Evolutionary conservation across 2,329 filamentous ascomycete genomes (phyloP), one percentile per base, ranked within the genome.

Genomic region (Zymoseptoria ardabiliae): DNA sequence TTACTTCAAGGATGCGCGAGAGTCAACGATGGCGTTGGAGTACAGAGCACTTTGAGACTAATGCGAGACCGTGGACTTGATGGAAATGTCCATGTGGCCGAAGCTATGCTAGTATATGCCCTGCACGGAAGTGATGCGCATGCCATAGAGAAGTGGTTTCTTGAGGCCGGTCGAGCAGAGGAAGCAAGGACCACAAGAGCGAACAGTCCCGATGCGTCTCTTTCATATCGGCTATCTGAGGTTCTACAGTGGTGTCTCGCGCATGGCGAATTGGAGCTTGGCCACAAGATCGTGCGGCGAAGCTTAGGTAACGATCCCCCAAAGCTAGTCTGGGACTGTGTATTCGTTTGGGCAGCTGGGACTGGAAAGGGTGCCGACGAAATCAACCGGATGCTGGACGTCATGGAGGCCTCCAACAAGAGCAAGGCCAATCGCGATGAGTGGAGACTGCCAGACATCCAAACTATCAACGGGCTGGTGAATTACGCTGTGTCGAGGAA

Each of bases 381-480:
- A 70, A 80, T 92, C 61, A 81, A 84, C 58, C 83, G 85, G 64
- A 91, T 92, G 84, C 82, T 94, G 60, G 78, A 82, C 50, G 79
- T 86, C 20, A 87, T 91, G 80, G 73, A 78, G 55, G 59, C 64
- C 9, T 64, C 66, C 9, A 69, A 71, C 57, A 58, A 66, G n/a
- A 54, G 55, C 13, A 58, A 62, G 35, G 21, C 50, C 1, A 75
- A 79, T 54, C 81, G 78, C 62, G 72, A 79, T 61, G 72, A 80
- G 58, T 71, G 78, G 58, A 75, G 76, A 17, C 58, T 68, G 6
- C 84, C 91, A 0, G 86, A 90, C 57, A 85, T 85, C 6, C 75
- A 81, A 2, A 91, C 88, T 5, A 85, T 97, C 67, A 96, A 97
- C 69, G 77, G 79, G 5, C 79, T 97, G 23, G 81, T 97, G 19